Evolutionary conservation across 2,329 filamentous ascomycete genomes (phyloP), one percentile per base, ranked within the genome.

Genomic region (Colletotrichum costaricense): DNA sequence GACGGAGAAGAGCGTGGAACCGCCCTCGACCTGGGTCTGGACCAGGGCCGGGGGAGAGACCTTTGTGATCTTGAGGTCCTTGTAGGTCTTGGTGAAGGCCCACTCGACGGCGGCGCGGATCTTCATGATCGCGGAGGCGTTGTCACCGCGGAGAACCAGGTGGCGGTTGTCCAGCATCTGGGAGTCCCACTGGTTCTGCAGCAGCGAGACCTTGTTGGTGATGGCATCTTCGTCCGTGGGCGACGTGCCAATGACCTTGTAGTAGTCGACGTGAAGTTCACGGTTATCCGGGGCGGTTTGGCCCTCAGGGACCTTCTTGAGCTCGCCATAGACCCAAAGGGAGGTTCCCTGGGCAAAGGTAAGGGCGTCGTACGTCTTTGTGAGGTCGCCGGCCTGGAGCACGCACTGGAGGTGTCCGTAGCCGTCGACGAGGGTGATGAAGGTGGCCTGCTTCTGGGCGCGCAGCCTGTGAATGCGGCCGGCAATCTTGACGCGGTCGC

Each of bases 21-120:
- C 95, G 76, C 95, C 95, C 85, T 98, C 95, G 80, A 97, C 94
- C 85, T 98, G 93, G 22, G 96, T 98, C 86, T 97, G 97, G 73
- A 98, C 97, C 83, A 97, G 92, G 38, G 95, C 95, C 2, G 95
- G 95, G 14, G 95, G 95, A 62, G 92, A 93, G 76, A 98, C 95
- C 85, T 98, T 95, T 79, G 93, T 89, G 82, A 96, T 89, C 75
- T 91, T 89, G 78, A 93, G 85, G 81, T 97, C 93, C 79, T 93
- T 91, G 86, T 95, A 98, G 49, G 91, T 89, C 79, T 91, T 88
- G 82, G 92, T 89, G 86, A 98, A 98, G 14, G 95, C 94, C 76
- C 89, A 90, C 82, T 97, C 92, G 67, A 96, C 91, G 28, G 93
- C 91, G 71, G 94, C 93, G 74, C 95, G 93, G 75, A 98, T 92